These are phyloP conservation scores for Globisporangium uncinulatum DNA, from an alignment of 352 stramenopile species.

Conservation along the genomic window DNA sequence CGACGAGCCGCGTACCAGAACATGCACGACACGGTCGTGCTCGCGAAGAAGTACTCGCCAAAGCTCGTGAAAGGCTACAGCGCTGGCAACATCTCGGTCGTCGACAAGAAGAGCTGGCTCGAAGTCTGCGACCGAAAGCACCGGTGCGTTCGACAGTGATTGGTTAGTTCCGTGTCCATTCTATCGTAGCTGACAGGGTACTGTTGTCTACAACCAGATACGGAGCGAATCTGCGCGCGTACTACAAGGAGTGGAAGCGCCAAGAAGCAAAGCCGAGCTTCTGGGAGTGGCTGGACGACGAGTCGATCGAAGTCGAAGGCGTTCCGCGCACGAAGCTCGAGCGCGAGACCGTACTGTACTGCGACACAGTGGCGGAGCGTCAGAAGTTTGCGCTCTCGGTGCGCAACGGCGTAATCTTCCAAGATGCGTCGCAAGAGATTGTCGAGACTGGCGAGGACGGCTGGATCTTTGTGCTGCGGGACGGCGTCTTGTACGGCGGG, in stretches of 20 bases:
- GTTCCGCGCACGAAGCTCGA: slow-evolving; percentile 91
- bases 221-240: slow-evolving; percentile 94
- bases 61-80: slow-evolving; percentile 88
- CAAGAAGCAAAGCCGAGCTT: slow-evolving; percentile 76
- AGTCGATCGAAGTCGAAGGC: slow-evolving; percentile 81
- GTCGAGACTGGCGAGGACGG: slow-evolving; percentile 91
- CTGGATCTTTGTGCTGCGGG: slow-evolving; percentile 96
- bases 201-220: slow-evolving; percentile 42
- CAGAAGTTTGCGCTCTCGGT: slow-evolving; percentile 87
- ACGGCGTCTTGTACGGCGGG: slow-evolving; percentile 91
- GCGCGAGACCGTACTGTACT: slow-evolving; percentile 94
- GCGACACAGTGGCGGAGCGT: slow-evolving; percentile 84
- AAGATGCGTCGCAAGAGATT: slow-evolving; percentile 56
- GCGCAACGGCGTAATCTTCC: slow-evolving; percentile 56
- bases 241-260: slow-evolving; percentile 96
- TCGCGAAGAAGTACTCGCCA: slow-evolving; percentile 86
- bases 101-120: slow-evolving; percentile 89
- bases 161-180: not conserved
- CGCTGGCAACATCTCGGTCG: slow-evolving; percentile 85
- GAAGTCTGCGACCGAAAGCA: slow-evolving; percentile 88
- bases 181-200: slow-evolving; percentile 19
- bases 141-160: slow-evolving; percentile 27
- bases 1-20: slow-evolving; percentile 78
- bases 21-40: slow-evolving; percentile 87
- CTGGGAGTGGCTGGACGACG: slow-evolving; percentile 87